Percentiles rank a stretch among this genome's conserved stretches.
These are phyloP conservation scores for Magnolia kwangsiensis DNA, from an alignment of 164 flowering plant genomes.

Conservation along the genomic window DNA sequence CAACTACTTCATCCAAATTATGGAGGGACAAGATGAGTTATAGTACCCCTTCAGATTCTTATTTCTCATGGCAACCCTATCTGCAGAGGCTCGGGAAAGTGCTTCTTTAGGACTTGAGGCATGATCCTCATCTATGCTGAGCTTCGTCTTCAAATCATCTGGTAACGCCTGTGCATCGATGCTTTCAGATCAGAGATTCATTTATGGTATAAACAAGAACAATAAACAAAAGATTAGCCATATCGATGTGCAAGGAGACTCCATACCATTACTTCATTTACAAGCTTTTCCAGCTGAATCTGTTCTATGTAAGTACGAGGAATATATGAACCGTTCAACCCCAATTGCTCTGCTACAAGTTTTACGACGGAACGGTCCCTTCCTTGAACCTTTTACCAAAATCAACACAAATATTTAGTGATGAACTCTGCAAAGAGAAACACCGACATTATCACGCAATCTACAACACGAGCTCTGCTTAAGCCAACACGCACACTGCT, in stretches of 20 bases:
- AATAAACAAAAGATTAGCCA: neutral
- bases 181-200: neutral
- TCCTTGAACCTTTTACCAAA: slow-evolving; percentile 79
- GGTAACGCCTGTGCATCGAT: slow-evolving; percentile 60
- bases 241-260: slow-evolving; percentile 14
- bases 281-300: slow-evolving; percentile 93
- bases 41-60: slow-evolving; percentile 57
- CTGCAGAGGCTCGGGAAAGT: slow-evolving; percentile 67
- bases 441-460: neutral
- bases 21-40: neutral
- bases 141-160: slow-evolving; percentile 88
- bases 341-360: slow-evolving; percentile 67
- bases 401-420: slow-evolving; percentile 9
- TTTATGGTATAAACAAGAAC: neutral
- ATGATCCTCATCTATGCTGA: slow-evolving; percentile 83
- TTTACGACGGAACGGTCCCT: slow-evolving; percentile 66
- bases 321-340: slow-evolving; percentile 81
- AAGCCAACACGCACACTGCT: neutral
- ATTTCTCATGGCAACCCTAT: slow-evolving; percentile 54
- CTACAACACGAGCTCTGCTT: neutral
- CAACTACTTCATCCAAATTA: neutral
- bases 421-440: neutral
- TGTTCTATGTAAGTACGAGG: slow-evolving; percentile 97
- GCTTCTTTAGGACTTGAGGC: slow-evolving; percentile 84
- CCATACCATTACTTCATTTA: slow-evolving; percentile 90